Base-by-base conservation (phyloP, 495 filamentous ascomycete species). In the Hyaloscypha bicolor region DNA sequence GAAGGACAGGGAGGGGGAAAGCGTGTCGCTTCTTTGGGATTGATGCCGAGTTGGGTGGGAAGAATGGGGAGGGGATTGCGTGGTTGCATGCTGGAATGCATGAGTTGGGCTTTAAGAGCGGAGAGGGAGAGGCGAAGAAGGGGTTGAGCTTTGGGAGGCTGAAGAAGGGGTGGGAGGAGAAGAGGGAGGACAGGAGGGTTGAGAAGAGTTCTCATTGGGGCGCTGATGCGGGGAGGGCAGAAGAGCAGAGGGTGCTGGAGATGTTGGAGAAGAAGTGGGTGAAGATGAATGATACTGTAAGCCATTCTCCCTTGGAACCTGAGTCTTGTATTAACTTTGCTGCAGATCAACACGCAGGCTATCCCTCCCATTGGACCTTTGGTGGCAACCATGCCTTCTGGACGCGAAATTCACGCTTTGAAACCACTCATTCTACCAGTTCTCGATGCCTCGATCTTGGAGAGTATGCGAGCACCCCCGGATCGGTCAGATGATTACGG, bases 21-120 rank as follows among this genome's bases (percentile, higher is more conserved):
- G 92, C 92, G 0, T 96, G 93, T 74, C 85, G 94, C 33, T 96
- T 97, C 75, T 90, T 97, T 58, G 94, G 86, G 3, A 89, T 97
- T 33, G 93, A 98, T 76, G 90, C 94, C 2, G 95, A 98, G 71
- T 71, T 93, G 14, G 85, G 85, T 6, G 92, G 90, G 3, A 87
- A 93, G 76, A 90, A 88, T 5, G 95, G 93, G 0, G 88, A 87
- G 66, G 95, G 82, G 0, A 91, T 98, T 69, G 92, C 88, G 0
- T 98, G 94, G 94, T 74, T 96, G 57, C 78, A 83, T 19, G 93
- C 87, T 52, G 92, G 88, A 2, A 85, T 87, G 72, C 83, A 85
- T 42, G 87, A 92, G 65, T 76, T 97, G 29, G 93, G 91, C 0
- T 76, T 92, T 21, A 62, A 57, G 12, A 21, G 52, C 25, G 68